phyloP scores from a whole-genome alignment of 768 basidiomycete genomes.

The Termitomyces sp. region DNA sequence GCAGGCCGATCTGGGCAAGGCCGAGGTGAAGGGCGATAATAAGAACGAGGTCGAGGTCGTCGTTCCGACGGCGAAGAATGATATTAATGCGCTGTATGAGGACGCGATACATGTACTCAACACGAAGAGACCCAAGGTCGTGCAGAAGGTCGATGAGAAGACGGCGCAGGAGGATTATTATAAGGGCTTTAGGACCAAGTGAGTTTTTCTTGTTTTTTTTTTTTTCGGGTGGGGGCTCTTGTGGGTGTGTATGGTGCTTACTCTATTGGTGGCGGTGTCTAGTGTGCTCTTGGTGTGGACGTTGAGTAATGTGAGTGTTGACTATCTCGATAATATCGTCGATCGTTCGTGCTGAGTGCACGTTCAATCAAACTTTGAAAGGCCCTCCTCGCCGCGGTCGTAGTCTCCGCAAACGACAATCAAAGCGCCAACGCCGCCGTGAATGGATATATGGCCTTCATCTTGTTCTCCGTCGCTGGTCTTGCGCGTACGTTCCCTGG shows the following conservation, averaged over 20 bases:
- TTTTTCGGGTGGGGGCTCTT: background rate
- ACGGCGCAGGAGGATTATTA: conserved; percentile 86
- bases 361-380: conserved; percentile 16
- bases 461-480: conserved; percentile 83
- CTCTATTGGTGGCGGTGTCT: conserved; percentile 1
- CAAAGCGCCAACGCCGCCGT: conserved; percentile 53
- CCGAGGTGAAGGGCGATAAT: conserved; percentile 26
- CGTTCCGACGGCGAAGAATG: conserved; percentile 82
- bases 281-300: conserved; percentile 75
- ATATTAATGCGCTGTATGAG: conserved; percentile 86
- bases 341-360: background rate
- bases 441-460: conserved; percentile 83
- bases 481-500: conserved; percentile 64
- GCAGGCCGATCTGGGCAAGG: conserved; percentile 69
- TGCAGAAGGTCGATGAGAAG: conserved; percentile 50
- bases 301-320: conserved; percentile 61
- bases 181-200: conserved; percentile 87
- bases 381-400: conserved; percentile 68
- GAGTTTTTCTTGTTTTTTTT: conserved; percentile 16
- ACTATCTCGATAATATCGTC: background rate
- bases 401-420: conserved; percentile 51
- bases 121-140: conserved; percentile 71
- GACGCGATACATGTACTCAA: conserved; percentile 82
- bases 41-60: conserved; percentile 84
- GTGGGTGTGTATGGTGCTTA: conserved; percentile 24